A percentile compares a stretch with the other conserved stretches of the same genome.
These are phyloP conservation scores for Fusarium sp. DNA, from an alignment of 2,329 filamentous ascomycete species.

Conservation along the genomic window DNA sequence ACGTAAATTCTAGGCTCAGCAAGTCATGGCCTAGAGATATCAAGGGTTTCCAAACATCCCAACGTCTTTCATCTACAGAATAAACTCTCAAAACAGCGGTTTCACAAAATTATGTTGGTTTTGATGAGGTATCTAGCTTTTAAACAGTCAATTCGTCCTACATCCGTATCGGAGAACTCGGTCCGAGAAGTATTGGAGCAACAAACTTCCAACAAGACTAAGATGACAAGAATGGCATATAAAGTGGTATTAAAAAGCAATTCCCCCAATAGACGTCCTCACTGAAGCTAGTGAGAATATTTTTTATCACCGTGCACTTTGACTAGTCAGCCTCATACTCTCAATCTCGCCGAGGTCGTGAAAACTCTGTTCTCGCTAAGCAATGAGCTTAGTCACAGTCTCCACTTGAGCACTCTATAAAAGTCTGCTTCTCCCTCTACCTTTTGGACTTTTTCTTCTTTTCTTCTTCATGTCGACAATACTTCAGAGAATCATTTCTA, in stretches of 20 bases:
- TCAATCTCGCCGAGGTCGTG: neutral
- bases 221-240: neutral
- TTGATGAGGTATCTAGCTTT: too few relatives aligned
- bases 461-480: constrained; percentile 73
- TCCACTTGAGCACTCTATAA: constrained; percentile 30
- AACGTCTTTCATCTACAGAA: too few relatives aligned
- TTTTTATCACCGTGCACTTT: constrained; percentile 8
- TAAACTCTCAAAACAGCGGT: too few relatives aligned
- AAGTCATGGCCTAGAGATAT: too few relatives aligned
- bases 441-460: constrained; percentile 58
- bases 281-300: neutral
- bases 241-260: neutral
- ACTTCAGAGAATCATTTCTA: constrained; percentile 94
- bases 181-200: too few relatives aligned
- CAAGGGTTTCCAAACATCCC: too few relatives aligned
- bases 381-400: neutral
- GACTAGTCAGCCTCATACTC: constrained; percentile 16
- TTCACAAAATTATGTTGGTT: too few relatives aligned
- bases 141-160: too few relatives aligned
- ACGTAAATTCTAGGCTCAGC: too few relatives aligned
- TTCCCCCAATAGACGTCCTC: neutral
- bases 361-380: constrained; percentile 5
- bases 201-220: too few relatives aligned
- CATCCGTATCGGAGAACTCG: too few relatives aligned
- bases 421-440: constrained; percentile 6